These are phyloP conservation scores for Fusarium sp. DNA, from an alignment of 2,329 filamentous ascomycete species.

Conservation along the genomic window DNA sequence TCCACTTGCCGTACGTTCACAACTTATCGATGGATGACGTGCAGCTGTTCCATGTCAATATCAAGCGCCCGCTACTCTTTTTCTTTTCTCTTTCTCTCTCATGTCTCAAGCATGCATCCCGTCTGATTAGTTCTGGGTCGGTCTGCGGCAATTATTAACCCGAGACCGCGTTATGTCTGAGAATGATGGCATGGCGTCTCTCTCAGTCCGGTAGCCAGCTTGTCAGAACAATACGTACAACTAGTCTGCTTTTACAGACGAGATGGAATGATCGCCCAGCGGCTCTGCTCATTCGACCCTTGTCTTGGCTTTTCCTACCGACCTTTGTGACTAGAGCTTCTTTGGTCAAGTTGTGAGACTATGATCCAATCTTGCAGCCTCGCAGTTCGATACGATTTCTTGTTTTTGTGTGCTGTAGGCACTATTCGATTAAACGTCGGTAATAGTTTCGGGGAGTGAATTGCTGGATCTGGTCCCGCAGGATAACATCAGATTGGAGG, in stretches of 20 bases:
- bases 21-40: slow-evolving; percentile 35
- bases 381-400: slow-evolving; percentile 18
- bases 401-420: slow-evolving; percentile 19
- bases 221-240: slow-evolving; percentile 9
- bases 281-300: slow-evolving; percentile 35
- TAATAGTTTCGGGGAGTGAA: slow-evolving; percentile 29
- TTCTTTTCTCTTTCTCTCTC: slow-evolving; percentile 11
- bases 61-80: slow-evolving; percentile 27
- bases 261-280: slow-evolving; percentile 26
- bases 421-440: not conserved
- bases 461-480: slow-evolving; percentile 15
- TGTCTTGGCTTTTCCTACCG: slow-evolving; percentile 17
- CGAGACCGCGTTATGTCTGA: slow-evolving; percentile 16
- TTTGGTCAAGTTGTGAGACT: slow-evolving; percentile 12
- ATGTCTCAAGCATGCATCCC: not conserved
- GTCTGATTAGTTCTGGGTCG: slow-evolving; percentile 4
- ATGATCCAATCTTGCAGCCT: slow-evolving; percentile 29
- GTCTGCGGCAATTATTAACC: slow-evolving; percentile 36
- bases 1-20: slow-evolving; percentile 10
- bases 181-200: slow-evolving; percentile 33
- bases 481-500: slow-evolving; percentile 39
- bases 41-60: slow-evolving; percentile 29
- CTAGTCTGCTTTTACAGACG: slow-evolving; percentile 7
- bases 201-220: slow-evolving; percentile 24
- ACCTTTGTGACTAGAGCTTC: slow-evolving; percentile 14